These are phyloP conservation scores for Sugiyamaella qingdaonensis DNA, from an alignment of 805 yeast species.

Conservation along the genomic window DNA sequence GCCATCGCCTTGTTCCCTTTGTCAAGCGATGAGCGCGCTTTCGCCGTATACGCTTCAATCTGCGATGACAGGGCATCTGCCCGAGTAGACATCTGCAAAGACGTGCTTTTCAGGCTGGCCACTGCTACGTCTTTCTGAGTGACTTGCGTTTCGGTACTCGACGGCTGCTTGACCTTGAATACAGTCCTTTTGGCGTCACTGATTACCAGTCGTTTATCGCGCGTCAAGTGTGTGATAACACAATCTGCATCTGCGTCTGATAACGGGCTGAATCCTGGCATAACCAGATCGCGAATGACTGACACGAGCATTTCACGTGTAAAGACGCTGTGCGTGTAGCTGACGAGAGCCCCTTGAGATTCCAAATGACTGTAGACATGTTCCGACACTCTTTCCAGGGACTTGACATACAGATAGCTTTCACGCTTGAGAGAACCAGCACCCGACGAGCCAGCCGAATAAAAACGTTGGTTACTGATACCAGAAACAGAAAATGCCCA, in stretches of 20 bases:
- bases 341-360: conserved; percentile 1
- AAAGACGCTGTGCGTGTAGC: conserved; percentile 17
- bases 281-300: neutral
- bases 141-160: conserved; percentile 2
- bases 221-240: conserved; percentile 23
- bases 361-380: conserved; percentile 10
- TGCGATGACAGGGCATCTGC: conserved; percentile 20
- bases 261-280: conserved; percentile 1
- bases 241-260: conserved; percentile 24
- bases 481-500: conserved; percentile 20
- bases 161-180: conserved; percentile 1
- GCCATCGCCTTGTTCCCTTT: conserved; percentile 30
- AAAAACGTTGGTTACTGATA: conserved; percentile 20
- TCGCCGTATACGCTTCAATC: conserved; percentile 11
- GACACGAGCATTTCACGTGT: conserved; percentile 13
- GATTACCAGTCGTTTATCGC: conserved; percentile 21
- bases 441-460: conserved; percentile 19
- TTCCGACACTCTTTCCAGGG: conserved; percentile 18
- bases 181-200: conserved; percentile 11
- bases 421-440: conserved; percentile 25
- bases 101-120: conserved; percentile 21
- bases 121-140: conserved; percentile 24
- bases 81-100: conserved; percentile 19
- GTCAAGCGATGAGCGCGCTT: conserved; percentile 24
- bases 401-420: conserved; percentile 24